Evolutionary conservation across 352 stramenopile species (phyloP).

Genomic region (Pythium periplocum): DNA sequence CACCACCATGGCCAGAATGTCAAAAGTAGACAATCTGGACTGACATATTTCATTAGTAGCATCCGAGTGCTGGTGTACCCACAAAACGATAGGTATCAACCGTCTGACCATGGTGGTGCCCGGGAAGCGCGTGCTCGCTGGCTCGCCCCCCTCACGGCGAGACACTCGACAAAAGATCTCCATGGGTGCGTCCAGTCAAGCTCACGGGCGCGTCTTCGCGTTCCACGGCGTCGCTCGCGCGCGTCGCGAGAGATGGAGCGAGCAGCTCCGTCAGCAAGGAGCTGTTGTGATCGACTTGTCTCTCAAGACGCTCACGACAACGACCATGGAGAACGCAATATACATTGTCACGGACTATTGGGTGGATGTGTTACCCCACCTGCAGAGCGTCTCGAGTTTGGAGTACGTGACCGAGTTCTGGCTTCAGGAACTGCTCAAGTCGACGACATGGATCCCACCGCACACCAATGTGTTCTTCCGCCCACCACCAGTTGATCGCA

Average conservation of each 20-base stretch:
- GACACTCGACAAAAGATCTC: slow-evolving; percentile 1
- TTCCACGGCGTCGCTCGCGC: slow-evolving; percentile 14
- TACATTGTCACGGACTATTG: slow-evolving; percentile 54
- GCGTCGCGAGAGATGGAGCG: slow-evolving; percentile 4
- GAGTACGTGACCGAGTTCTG: slow-evolving; percentile 48
- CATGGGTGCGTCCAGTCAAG: too few species aligned
- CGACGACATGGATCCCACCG: slow-evolving; percentile 28
- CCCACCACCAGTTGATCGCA: slow-evolving; percentile 19
- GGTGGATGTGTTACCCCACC: slow-evolving; percentile 19
- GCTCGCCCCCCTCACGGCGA: too few species aligned
- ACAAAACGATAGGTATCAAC: too few species aligned
- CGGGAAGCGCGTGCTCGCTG: too few species aligned
- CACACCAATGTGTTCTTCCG: slow-evolving; percentile 40
- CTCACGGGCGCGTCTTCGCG: slow-evolving; percentile 8
- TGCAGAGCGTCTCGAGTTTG: slow-evolving; percentile 1
- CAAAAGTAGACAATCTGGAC: too few species aligned
- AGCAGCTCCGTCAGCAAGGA: too few species aligned
- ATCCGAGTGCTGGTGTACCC: too few species aligned
- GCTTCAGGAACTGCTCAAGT: slow-evolving; percentile 38
- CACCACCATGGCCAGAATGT: too few species aligned
- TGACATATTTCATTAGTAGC: too few species aligned
- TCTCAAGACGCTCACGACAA: neutral
- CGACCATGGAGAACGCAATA: slow-evolving; percentile 5
- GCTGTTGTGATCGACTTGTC: too few species aligned
- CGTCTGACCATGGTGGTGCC: too few species aligned